Evolutionary conservation across 2,329 filamentous ascomycete species (phyloP).

Genomic region (Talaromyces sp.): DNA sequence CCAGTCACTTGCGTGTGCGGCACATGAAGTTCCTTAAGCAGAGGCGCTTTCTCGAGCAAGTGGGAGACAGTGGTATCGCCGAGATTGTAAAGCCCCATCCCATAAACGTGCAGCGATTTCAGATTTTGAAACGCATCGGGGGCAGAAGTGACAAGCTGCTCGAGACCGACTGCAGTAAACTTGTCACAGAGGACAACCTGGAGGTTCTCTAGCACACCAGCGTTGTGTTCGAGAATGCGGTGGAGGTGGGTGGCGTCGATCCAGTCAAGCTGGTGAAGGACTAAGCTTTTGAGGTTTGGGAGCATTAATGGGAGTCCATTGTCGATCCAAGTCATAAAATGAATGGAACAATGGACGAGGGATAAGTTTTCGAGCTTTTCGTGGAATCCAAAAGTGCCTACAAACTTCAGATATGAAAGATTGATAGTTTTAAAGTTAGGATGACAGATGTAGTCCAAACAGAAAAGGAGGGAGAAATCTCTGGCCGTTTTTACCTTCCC

Average conservation of each 20-base stretch:
- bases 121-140: conserved; percentile 14
- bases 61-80: conserved; percentile 19
- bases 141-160: not conserved
- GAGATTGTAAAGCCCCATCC: conserved; percentile 17
- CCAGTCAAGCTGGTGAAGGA: conserved; percentile 13
- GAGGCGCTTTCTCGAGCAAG: conserved; percentile 20
- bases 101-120: conserved; percentile 25
- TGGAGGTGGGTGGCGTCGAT: not conserved
- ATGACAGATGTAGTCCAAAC: conserved; percentile 2
- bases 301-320: conserved; percentile 18
- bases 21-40: conserved; percentile 30
- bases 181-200: not conserved
- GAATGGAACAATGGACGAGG: not conserved
- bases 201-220: not conserved
- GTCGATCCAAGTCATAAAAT: not conserved
- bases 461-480: not conserved
- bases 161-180: not conserved
- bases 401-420: not conserved
- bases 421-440: not conserved
- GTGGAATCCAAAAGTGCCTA: not conserved
- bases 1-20: conserved; percentile 32
- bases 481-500: not conserved
- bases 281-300: conserved; percentile 21
- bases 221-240: not conserved
- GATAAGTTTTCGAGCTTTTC: conserved; percentile 1